phyloP scores from a whole-genome alignment of 139 green algal genomes.

The Micromonas commoda region DNA sequence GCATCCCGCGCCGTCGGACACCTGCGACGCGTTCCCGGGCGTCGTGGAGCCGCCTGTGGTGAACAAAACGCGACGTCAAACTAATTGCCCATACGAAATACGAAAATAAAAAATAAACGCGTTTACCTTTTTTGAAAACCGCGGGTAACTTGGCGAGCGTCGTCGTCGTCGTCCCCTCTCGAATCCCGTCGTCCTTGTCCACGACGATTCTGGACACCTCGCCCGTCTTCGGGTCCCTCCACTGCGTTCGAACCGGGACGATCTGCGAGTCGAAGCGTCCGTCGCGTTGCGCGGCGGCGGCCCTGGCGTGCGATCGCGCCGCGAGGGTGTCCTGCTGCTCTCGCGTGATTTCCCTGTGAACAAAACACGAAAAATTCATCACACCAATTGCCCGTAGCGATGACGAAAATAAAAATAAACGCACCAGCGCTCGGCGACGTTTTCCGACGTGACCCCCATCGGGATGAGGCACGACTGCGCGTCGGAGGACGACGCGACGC shows the following conservation, averaged over 20 bases:
- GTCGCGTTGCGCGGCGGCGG: conserved; percentile 62
- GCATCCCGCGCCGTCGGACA: conserved; percentile 88
- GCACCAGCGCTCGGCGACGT: conserved; percentile 85
- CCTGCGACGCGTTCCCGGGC: conserved; percentile 68
- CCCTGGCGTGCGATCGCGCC: conserved; percentile 66
- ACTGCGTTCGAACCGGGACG: conserved; percentile 85
- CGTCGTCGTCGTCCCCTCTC: conserved; percentile 54
- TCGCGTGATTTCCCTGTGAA: conserved; percentile 51
- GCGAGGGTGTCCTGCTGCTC: conserved; percentile 67
- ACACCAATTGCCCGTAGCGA: too few species aligned
- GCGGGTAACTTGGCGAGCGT: conserved; percentile 62
- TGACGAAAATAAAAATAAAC: too few species aligned
- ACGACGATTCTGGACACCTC: conserved; percentile 69
- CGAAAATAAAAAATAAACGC: too few species aligned
- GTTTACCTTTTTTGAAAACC: conserved; percentile 93
- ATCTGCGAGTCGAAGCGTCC: conserved; percentile 93
- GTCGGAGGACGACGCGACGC: conserved; percentile 45
- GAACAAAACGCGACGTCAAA: too few species aligned
- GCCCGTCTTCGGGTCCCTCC: conserved; percentile 67
- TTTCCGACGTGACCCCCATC: conserved; percentile 98
- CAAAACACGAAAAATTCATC: too few species aligned
- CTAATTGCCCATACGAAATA: too few species aligned
- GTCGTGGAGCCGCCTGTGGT: conserved; percentile 90
- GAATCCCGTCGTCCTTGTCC: conserved; percentile 85
- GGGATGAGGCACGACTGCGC: conserved; percentile 89